These are phyloP conservation scores for Talaromyces liani DNA, from an alignment of 495 filamentous ascomycete species.

Conservation along the genomic window DNA sequence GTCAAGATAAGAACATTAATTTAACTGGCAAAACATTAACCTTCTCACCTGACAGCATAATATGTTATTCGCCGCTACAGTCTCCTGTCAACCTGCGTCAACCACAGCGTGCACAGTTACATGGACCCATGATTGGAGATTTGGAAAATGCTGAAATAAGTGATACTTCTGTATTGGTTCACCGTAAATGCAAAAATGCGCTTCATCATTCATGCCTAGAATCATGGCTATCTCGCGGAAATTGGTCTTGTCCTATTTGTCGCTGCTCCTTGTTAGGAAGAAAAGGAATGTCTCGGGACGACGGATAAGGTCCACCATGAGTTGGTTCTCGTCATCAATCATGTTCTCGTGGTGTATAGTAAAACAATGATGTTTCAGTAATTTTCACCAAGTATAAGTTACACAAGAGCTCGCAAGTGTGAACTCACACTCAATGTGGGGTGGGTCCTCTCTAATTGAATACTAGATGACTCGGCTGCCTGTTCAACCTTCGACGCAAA, in stretches of 20 bases:
- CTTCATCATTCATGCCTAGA: conserved; percentile 4
- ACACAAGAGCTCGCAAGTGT: too few species aligned
- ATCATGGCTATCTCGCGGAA: conserved; percentile 1
- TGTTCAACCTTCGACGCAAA: too few species aligned
- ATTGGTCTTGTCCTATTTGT: conserved; percentile 6
- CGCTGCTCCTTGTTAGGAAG: conserved; percentile 5
- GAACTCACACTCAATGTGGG: too few species aligned
- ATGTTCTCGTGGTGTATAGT: too few species aligned
- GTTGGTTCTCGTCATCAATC: too few species aligned
- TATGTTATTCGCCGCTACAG: conserved; percentile 3
- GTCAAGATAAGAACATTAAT: too few species aligned
- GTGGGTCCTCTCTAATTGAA: too few species aligned
- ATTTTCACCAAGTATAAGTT: too few species aligned
- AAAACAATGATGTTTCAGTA: too few species aligned
- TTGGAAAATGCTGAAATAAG: conserved; percentile 2
- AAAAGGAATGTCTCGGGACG: not conserved
- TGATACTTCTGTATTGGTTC: conserved; percentile 3
- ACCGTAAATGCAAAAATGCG: conserved; percentile 4
- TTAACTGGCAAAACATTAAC: too few species aligned
- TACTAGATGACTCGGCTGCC: too few species aligned
- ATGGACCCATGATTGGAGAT: not conserved
- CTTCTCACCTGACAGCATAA: not conserved
- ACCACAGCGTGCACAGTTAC: conserved; percentile 1
- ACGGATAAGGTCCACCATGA: too few species aligned
- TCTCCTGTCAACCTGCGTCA: conserved; percentile 3